Base-by-base conservation (phyloP, 352 stramenopile species). In the Globisporangium spinosum region DNA sequence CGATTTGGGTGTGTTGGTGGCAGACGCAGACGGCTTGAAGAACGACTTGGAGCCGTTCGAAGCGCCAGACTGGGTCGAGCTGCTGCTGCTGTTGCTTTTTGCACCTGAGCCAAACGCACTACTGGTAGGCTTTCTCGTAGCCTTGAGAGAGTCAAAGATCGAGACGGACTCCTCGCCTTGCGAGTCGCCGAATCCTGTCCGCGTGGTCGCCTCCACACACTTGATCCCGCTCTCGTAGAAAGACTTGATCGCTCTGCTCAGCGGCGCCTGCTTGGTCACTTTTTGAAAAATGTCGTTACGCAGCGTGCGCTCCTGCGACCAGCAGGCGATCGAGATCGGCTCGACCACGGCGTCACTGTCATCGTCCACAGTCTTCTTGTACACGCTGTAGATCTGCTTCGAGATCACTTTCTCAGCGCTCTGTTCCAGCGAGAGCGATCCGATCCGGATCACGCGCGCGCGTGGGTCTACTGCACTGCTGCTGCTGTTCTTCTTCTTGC, bases 101-200 rank as follows among this genome's bases (percentile, higher is more conserved):
- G 27, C 54, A 13, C 15, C 17, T 29, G 53, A 58, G 23, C 13
- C 23, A 38, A 38, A 35, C 9, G 13, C 27, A 58, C 13, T 58
- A 17, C 35, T 13, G 13, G 10, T 15, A 13, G 70, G 73, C 59
- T 79, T 80, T 56, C 70, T 82, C 27, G 61, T 32, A 40, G 69
- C 63, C 45, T 77, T 79, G 47, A 89, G 76, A 22, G 69, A 67
- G 65, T 92, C 84, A 22, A 92, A 92, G 23, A 77, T 70, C 23
- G 84, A 89, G 49, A 89, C 75, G 15, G 84, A 84, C 54, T 92
- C 82, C 67, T 90, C 84, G 3, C 84, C 84, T 40, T 87, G 75
- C 1, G 72, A 69, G 12, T 80, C 74, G 9, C 73, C 79, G 22
- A 88, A 76, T 54, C 82, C 78, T n/a, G 79, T 75, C 17, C 84